Conservation (phyloP, 2,329 filamentous ascomycete species). For the Sporothrix phasma region DNA sequence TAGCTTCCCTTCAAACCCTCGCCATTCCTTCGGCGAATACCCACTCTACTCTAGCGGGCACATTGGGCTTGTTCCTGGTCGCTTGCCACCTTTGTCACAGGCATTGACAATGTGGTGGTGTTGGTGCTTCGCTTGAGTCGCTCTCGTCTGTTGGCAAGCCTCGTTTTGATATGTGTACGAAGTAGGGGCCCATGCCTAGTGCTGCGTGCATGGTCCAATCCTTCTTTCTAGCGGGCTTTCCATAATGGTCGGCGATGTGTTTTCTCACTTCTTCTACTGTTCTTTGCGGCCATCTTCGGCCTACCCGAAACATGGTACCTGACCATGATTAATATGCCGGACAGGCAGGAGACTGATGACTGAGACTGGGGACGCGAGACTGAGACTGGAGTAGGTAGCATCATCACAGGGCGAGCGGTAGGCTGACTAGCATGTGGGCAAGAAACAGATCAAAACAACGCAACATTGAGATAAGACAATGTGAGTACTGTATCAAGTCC, state of each 20-base stretch:
- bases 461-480: too few species aligned
- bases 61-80: not conserved
- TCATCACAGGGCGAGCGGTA: not conserved
- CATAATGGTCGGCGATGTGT: not conserved
- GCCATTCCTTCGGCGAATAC: not conserved
- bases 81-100: not conserved
- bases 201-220: not conserved
- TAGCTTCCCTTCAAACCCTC: not conserved
- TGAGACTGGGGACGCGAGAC: too few species aligned
- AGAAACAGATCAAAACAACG: not conserved
- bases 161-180: not conserved
- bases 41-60: not conserved
- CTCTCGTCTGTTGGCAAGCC: not conserved
- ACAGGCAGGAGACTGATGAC: too few species aligned
- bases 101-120: too few species aligned
- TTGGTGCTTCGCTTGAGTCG: too few species aligned
- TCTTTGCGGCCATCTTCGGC: not conserved
- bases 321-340: not conserved
- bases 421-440: too few species aligned
- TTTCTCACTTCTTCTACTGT: not conserved
- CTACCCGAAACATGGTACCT: constrained; percentile 1
- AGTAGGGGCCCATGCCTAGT: not conserved
- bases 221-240: constrained; percentile 6
- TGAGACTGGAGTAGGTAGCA: not conserved
- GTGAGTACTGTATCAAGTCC: too few species aligned